phyloP scores from a whole-genome alignment of 495 filamentous ascomycete species.

The Podospora didyma region DNA sequence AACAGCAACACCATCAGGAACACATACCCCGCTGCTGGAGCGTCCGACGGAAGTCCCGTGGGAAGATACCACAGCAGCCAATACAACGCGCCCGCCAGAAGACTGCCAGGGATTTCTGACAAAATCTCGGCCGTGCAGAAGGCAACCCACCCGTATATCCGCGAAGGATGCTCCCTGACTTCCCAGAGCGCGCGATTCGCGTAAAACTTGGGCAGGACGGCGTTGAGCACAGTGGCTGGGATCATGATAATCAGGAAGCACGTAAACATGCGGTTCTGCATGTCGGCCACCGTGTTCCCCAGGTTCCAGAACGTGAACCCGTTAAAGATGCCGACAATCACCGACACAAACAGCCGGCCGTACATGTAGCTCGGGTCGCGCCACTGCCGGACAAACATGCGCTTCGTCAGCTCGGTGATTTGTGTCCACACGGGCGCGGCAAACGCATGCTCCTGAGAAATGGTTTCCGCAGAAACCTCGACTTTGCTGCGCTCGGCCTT shows the following conservation, averaged over 20 bases:
- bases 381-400: constrained; percentile 78
- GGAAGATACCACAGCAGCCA: constrained; percentile 79
- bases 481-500: constrained; percentile 23
- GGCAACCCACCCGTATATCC: constrained; percentile 80
- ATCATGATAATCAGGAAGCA: constrained; percentile 71
- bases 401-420: constrained; percentile 43
- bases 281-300: constrained; percentile 59
- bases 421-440: constrained; percentile 39
- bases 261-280: constrained; percentile 81
- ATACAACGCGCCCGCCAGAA: constrained; percentile 63
- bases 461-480: background rate
- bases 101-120: constrained; percentile 69
- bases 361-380: constrained; percentile 73
- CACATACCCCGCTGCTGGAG: constrained; percentile 67
- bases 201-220: constrained; percentile 81
- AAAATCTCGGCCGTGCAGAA: constrained; percentile 75
- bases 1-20: constrained; percentile 82
- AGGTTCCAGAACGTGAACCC: constrained; percentile 86
- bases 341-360: constrained; percentile 54
- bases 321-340: constrained; percentile 63
- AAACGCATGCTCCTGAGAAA: constrained; percentile 25
- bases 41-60: constrained; percentile 62
- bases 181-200: constrained; percentile 72
- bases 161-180: constrained; percentile 67
- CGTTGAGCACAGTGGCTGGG: constrained; percentile 66